Evolutionary conservation across 306 rosid genomes (phyloP).

Genomic region (Malus sylvestris): DNA sequence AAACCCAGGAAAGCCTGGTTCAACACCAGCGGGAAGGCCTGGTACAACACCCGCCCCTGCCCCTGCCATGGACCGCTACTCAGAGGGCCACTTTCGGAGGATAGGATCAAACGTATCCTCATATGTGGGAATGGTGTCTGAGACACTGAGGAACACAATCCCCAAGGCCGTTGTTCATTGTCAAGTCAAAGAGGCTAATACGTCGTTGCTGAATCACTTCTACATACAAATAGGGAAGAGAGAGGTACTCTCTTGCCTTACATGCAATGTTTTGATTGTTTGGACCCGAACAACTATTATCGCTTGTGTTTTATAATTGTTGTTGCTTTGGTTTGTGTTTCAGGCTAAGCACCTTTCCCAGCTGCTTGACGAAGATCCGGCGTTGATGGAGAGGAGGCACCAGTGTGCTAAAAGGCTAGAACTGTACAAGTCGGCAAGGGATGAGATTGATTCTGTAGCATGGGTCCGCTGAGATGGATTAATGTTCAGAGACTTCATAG

Average conservation of each 20-base stretch:
- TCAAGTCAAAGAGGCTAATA: constrained; percentile 87
- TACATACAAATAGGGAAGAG: constrained; percentile 73
- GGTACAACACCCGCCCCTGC: neutral
- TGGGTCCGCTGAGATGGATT: constrained; percentile 56
- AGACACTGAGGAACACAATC: constrained; percentile 70
- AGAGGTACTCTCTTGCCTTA: constrained; percentile 49
- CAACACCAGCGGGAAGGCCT: constrained; percentile 1
- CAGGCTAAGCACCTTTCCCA: constrained; percentile 68
- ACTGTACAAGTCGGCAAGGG: constrained; percentile 90
- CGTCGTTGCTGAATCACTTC: constrained; percentile 67
- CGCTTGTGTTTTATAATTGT: neutral
- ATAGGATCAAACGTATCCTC: constrained; percentile 85
- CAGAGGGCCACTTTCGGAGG: constrained; percentile 79
- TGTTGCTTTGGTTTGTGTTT: neutral
- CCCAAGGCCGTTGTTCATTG: constrained; percentile 97
- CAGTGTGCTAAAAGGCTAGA: constrained; percentile 85
- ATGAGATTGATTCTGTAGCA: constrained; percentile 85
- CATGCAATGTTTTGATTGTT: no score
- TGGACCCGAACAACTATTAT: no score
- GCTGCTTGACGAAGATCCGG: constrained; percentile 87
- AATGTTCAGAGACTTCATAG: neutral
- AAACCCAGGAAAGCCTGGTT: constrained; percentile 7
- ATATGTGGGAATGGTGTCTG: constrained; percentile 82
- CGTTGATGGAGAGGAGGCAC: constrained; percentile 87
- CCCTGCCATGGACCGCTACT: constrained; percentile 50